These are phyloP conservation scores for Komagataella pseudopastoris DNA, from an alignment of 805 yeast genomes.

Conservation along the genomic window DNA sequence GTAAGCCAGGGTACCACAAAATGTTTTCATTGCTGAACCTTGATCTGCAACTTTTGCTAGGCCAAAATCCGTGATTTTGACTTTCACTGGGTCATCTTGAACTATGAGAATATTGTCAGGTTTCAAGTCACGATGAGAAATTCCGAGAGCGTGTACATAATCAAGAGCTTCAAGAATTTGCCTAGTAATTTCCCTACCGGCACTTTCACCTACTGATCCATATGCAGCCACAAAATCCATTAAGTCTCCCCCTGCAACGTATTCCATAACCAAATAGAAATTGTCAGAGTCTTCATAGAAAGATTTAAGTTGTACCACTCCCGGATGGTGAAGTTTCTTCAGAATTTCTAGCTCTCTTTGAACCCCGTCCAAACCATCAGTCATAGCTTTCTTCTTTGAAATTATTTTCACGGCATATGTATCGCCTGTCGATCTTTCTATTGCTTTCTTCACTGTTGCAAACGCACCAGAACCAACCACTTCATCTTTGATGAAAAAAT, in stretches of 20 bases:
- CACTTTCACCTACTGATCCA: constrained; percentile 86
- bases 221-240: constrained; percentile 95
- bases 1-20: constrained; percentile 95
- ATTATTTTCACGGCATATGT: constrained; percentile 88
- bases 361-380: constrained; percentile 70
- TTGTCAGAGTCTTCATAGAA: constrained; percentile 73
- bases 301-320: constrained; percentile 72
- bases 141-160: constrained; percentile 81
- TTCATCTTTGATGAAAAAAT: constrained; percentile 70
- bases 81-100: constrained; percentile 78
- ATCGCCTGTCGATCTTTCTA: constrained; percentile 74
- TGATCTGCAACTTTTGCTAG: constrained; percentile 81
- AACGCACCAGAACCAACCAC: constrained; percentile 97
- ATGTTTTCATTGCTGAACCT: constrained; percentile 83
- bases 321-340: constrained; percentile 66
- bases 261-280: constrained; percentile 89
- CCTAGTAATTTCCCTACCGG: constrained; percentile 72
- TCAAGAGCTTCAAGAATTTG: constrained; percentile 77
- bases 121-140: constrained; percentile 91
- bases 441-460: constrained; percentile 87
- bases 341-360: constrained; percentile 77
- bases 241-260: constrained; percentile 90
- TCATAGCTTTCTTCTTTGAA: constrained; percentile 61
- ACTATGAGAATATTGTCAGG: constrained; percentile 92
- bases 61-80: constrained; percentile 96